Percentiles rank a stretch among this genome's conserved stretches.
Evolutionary conservation across 805 yeast genomes (phyloP).

Genomic region (Helenozyma rhizophorensis): DNA sequence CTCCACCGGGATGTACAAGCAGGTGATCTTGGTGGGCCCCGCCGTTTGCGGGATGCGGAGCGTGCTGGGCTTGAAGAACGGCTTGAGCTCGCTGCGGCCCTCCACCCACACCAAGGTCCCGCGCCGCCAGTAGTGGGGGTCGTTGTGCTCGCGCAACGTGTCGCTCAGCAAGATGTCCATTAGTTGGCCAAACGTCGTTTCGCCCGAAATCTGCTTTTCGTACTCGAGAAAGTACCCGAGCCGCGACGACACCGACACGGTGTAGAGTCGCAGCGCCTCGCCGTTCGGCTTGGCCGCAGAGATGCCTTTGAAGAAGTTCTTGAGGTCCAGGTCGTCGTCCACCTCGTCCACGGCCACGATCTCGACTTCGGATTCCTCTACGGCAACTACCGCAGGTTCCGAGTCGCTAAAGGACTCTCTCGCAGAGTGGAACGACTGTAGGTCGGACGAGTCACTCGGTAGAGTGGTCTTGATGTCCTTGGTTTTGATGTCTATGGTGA

Average conservation of each 20-base stretch:
- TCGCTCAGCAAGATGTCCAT: constrained; percentile 4
- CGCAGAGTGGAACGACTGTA: constrained; percentile 5
- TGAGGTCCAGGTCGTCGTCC: constrained; percentile 13
- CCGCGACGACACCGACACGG: constrained; percentile 26
- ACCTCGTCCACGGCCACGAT: neutral
- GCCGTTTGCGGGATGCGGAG: constrained; percentile 27
- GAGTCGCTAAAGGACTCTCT: constrained; percentile 4
- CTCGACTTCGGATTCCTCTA: neutral
- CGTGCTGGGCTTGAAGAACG: constrained; percentile 37
- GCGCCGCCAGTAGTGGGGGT: constrained; percentile 7
- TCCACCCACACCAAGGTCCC: constrained; percentile 35
- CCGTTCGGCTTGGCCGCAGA: constrained; percentile 21
- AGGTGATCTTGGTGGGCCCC: constrained; percentile 14
- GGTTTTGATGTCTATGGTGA: too few species aligned
- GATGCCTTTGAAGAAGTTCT: constrained; percentile 8
- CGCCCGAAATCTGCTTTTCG: constrained; percentile 21
- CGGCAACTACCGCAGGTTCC: neutral
- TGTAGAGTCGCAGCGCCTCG: constrained; percentile 27
- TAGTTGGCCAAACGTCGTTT: constrained; percentile 7
- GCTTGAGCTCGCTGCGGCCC: constrained; percentile 34
- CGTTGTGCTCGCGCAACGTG: constrained; percentile 4
- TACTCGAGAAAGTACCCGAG: constrained; percentile 16
- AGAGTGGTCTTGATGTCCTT: too few species aligned
- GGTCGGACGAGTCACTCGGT: too few species aligned
- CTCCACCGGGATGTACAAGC: constrained; percentile 18